A percentile compares a stretch with the other conserved stretches of the same genome.
Evolutionary conservation across 2,329 filamentous ascomycete genomes (phyloP).

Genomic region (Sphaerostilbella broomeana): DNA sequence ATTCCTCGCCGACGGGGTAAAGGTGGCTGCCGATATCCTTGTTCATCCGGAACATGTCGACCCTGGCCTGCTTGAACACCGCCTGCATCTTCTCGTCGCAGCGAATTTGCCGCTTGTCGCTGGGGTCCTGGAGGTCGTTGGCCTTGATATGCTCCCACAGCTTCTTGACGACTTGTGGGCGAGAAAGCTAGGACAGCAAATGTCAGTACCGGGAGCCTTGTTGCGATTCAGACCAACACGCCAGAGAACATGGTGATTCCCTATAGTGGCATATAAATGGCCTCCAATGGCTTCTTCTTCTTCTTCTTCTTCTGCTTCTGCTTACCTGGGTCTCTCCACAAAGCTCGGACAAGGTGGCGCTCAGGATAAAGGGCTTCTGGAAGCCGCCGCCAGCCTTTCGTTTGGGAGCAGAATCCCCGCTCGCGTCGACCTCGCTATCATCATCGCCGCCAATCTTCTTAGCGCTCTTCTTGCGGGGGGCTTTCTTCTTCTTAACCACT

Average conservation of each 20-base stretch:
- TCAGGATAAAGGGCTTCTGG: constrained; percentile 77
- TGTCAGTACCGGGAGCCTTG: background rate
- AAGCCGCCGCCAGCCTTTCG: constrained; percentile 88
- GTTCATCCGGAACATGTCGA: constrained; percentile 99
- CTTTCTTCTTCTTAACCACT: constrained; percentile 58
- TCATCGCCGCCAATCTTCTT: constrained; percentile 73
- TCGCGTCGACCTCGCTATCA: constrained; percentile 67
- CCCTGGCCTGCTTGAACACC: constrained; percentile 82
- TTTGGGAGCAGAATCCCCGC: constrained; percentile 54
- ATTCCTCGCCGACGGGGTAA: constrained; percentile 71
- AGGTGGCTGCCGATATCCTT: constrained; percentile 87
- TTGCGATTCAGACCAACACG: no score
- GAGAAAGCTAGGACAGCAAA: constrained; percentile 58
- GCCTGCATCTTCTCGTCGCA: constrained; percentile 89
- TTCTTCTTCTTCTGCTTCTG: background rate
- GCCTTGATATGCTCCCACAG: constrained; percentile 94
- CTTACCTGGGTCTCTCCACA: constrained; percentile 62
- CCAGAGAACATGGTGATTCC: no score
- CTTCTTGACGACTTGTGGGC: constrained; percentile 91
- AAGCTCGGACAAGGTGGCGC: constrained; percentile 60
- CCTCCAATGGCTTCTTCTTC: no score
- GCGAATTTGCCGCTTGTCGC: constrained; percentile 82
- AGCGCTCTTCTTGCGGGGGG: constrained; percentile 64
- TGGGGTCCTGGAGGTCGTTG: constrained; percentile 82
- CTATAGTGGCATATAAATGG: no score